Percentiles rank a stretch among this genome's conserved stretches.
Evolutionary conservation across 352 stramenopile genomes (phyloP).

Genomic region (Phytophthora fragariaefolia): DNA sequence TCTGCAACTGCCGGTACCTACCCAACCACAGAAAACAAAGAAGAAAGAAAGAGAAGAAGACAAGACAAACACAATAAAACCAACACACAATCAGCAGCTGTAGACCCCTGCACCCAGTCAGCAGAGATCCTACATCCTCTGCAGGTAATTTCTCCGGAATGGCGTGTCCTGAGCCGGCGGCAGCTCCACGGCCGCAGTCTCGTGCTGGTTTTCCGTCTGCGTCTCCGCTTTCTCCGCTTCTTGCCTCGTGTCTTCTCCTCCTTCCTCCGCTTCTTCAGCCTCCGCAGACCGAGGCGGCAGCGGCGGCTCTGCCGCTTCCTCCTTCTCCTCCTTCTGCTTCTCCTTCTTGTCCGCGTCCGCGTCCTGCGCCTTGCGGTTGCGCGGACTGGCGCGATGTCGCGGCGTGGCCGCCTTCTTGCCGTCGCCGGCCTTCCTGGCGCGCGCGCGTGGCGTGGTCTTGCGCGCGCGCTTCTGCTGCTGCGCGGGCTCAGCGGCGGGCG

Average conservation of each 20-base stretch:
- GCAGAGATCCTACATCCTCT: constrained; percentile 36
- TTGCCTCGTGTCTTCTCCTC: not conserved
- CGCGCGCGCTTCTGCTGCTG: constrained; percentile 12
- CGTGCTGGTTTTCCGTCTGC: not conserved
- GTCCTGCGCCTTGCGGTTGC: constrained; percentile 26
- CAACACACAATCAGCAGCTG: not conserved
- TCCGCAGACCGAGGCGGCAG: not conserved
- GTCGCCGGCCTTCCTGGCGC: constrained; percentile 28
- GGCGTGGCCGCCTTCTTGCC: constrained; percentile 33
- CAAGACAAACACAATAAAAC: too few relatives aligned
- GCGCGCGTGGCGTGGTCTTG: constrained; percentile 24
- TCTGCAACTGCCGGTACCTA: constrained; percentile 74
- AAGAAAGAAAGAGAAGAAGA: not conserved
- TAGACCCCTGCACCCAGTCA: not conserved
- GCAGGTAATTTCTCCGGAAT: constrained; percentile 35
- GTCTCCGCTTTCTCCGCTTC: constrained; percentile 5
- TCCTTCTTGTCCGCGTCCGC: constrained; percentile 14
- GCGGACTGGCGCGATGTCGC: constrained; percentile 35
- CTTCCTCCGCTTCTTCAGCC: constrained; percentile 10
- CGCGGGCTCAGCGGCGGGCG: constrained; percentile 1
- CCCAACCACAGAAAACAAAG: not conserved
- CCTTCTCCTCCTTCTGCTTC: not conserved
- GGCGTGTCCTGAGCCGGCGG: constrained; percentile 30
- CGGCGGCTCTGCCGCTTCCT: not conserved
- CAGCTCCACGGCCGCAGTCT: constrained; percentile 7